Evolutionary conservation across 371 early-diverging fungal species (phyloP), one percentile per base, ranked within the genome.

Genomic region (Fennellomyces sp.): DNA sequence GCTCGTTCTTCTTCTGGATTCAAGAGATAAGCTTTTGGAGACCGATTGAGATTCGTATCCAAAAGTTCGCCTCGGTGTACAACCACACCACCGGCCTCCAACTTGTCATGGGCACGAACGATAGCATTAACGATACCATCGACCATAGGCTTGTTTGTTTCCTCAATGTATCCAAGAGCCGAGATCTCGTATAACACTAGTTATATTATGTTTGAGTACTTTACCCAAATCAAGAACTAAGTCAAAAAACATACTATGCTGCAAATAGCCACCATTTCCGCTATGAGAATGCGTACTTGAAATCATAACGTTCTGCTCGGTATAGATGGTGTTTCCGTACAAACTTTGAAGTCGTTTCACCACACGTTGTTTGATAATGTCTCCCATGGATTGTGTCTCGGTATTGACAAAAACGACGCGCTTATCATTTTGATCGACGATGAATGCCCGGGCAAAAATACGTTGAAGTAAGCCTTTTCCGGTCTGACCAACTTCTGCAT

Each of bases 201-300:
- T 68, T 11, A 8, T 36, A 33, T 30, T 33, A 13, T 21, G 42
- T 28, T 11, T 53, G 29, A 30, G 42, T 64, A n/a, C n/a, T n/a
- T n/a, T n/a, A n/a, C 13, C 39, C 3, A 73, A 12, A 56, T 52
- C 47, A 61, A 61, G 56, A 48, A 73, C 35, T 21, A 52, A 52
- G 53, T 13, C 5, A 26, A 51, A 51, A 52, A 39, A 54, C 69
- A 36, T 72, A 78, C 78, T 64, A 47, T 84, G 69, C 56, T 84
- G 73, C 6, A 76, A 49, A 48, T 69, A 83, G 8, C 81, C 76
- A 39, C 72, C 83, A 61, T 78, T 69, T 3, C 75, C 74, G 55
- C 79, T 74, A 57, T 89, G 89, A 6, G 85, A 82, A 68, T 89
- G 89, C 11, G 86, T 88, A 30, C 84, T 84, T 1, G 86, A 83